phyloP scores from a whole-genome alignment of 1,284 basidiomycete genomes.

The Ceratobasidium sp. region DNA sequence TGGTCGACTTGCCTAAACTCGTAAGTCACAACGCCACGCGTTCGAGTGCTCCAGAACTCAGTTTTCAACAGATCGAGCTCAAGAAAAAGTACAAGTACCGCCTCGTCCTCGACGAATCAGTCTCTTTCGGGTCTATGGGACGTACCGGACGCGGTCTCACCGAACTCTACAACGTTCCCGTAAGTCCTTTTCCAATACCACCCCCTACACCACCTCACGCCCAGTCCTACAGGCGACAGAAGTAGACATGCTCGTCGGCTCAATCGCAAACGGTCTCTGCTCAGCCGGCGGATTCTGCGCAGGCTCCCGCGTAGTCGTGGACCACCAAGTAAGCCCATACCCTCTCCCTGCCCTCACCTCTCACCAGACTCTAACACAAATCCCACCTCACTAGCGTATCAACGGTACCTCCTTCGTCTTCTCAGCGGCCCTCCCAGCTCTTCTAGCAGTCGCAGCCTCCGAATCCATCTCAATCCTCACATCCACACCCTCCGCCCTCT shows the following conservation, averaged over 20 bases:
- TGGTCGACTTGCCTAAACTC: conserved; percentile 90
- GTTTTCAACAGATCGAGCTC: conserved; percentile 75
- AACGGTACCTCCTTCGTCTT: conserved; percentile 97
- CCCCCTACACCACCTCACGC: neutral
- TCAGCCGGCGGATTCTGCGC: conserved; percentile 96
- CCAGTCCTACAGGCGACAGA: conserved; percentile 67
- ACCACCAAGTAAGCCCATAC: conserved; percentile 77
- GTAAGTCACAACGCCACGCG: conserved; percentile 64
- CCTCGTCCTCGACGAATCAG: conserved; percentile 92
- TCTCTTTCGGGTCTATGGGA: conserved; percentile 94
- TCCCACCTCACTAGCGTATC: conserved; percentile 76
- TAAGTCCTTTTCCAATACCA: conserved; percentile 58
- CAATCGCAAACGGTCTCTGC: conserved; percentile 86
- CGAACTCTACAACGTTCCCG: conserved; percentile 91
- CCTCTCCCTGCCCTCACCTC: neutral
- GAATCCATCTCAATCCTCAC: conserved; percentile 85
- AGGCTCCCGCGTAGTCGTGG: conserved; percentile 84
- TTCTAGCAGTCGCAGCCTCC: conserved; percentile 89
- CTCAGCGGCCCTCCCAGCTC: conserved; percentile 93
- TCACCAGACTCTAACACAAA: neutral
- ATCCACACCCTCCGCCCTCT: conserved; percentile 79
- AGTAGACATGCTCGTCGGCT: conserved; percentile 87
- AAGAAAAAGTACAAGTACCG: conserved; percentile 97
- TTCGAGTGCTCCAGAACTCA: too few species aligned
- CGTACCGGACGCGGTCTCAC: conserved; percentile 94